A percentile compares a stretch with the other conserved stretches of the same genome.
These are phyloP conservation scores for Pyrus communis DNA, from an alignment of 306 rosid species.

Conservation along the genomic window DNA sequence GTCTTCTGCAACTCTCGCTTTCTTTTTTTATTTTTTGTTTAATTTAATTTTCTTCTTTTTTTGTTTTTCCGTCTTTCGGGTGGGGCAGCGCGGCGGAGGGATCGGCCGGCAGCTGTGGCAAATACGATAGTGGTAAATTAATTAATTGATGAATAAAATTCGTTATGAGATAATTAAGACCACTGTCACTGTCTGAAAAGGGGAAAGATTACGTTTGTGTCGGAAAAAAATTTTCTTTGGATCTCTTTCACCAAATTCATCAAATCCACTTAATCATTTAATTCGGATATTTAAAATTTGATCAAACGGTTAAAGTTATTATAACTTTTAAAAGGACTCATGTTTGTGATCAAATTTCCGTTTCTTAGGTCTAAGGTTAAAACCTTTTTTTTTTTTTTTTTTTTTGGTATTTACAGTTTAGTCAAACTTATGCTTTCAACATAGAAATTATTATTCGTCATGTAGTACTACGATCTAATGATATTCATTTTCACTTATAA, in stretches of 20 bases:
- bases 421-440: no score
- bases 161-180: background rate
- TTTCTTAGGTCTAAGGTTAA: no score
- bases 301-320: accelerated
- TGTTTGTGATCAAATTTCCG: no score
- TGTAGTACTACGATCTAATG: no score
- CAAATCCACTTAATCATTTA: accelerated
- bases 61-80: background rate
- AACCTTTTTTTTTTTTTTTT: no score
- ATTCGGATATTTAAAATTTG: accelerated
- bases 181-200: background rate
- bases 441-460: no score
- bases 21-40: background rate
- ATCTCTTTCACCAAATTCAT: accelerated
- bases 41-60: slow-evolving; percentile 7
- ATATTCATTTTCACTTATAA: no score
- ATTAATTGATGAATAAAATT: background rate
- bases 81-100: background rate
- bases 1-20: slow-evolving; percentile 15
- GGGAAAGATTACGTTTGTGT: background rate
- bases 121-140: background rate
- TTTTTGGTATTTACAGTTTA: no score
- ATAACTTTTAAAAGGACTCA: no score
- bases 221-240: background rate
- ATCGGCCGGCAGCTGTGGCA: slow-evolving; percentile 1